Percentiles rank a stretch among this genome's conserved stretches.
These are phyloP conservation scores for Pythium monospermum DNA, from an alignment of 352 stramenopile genomes.

Conservation along the genomic window DNA sequence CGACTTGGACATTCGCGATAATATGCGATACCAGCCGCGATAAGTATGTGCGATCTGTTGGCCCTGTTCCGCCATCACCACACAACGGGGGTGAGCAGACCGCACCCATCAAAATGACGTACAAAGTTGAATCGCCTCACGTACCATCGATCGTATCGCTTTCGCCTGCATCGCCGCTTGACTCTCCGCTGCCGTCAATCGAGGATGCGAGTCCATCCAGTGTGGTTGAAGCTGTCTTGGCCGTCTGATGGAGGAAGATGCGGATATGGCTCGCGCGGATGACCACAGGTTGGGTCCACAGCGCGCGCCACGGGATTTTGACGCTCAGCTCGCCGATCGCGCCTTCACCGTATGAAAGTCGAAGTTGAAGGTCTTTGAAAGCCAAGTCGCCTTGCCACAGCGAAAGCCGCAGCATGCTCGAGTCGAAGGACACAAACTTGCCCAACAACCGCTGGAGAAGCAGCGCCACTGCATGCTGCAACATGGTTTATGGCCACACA, in stretches of 20 bases:
- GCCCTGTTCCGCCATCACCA: constrained; percentile 17
- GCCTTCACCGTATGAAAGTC: constrained; percentile 72
- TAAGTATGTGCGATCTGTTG: constrained; percentile 70
- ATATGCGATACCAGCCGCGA: constrained; percentile 79
- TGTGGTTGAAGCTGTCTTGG: constrained; percentile 15
- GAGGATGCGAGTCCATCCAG: constrained; percentile 10
- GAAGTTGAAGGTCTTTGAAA: constrained; percentile 77
- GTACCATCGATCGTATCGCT: constrained; percentile 9
- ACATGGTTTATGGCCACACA: no score
- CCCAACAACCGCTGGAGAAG: constrained; percentile 83
- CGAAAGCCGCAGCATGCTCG: constrained; percentile 76
- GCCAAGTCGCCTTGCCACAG: constrained; percentile 84
- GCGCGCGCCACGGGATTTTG: constrained; percentile 79
- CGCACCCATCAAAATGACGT: no score
- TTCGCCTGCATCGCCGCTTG: constrained; percentile 18
- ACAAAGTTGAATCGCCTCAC: no score
- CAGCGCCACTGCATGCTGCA: constrained; percentile 76
- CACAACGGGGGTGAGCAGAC: no score
- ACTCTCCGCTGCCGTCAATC: constrained; percentile 13
- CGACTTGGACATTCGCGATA: constrained; percentile 84
- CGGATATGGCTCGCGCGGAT: constrained; percentile 70
- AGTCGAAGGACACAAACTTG: constrained; percentile 87
- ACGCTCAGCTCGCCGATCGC: constrained; percentile 72
- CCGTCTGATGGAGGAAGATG: constrained; percentile 61
- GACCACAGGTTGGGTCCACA: constrained; percentile 81